Evolutionary conservation across 1,139 yeast species (phyloP).

Genomic region (Insectozyma bohioensis): DNA sequence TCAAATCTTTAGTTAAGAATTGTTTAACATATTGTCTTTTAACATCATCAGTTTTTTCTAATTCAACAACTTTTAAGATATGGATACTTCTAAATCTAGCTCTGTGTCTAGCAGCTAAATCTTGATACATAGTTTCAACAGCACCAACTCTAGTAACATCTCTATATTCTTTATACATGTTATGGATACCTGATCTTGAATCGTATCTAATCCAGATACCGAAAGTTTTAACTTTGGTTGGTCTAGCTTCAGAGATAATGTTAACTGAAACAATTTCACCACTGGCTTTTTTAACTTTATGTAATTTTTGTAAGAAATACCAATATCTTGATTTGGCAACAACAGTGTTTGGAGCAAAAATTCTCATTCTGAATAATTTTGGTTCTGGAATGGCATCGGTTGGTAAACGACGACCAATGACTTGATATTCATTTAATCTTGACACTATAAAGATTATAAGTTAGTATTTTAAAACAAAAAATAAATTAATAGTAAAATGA

Average conservation of each 20-base stretch:
- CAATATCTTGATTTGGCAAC: slow-evolving; percentile 99
- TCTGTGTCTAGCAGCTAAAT: slow-evolving; percentile 99
- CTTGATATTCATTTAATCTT: slow-evolving; percentile 99
- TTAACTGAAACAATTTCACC: slow-evolving; percentile 98
- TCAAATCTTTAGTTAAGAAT: slow-evolving; percentile 92
- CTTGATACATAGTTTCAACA: slow-evolving; percentile 98
- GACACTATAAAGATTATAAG: slow-evolving; percentile 43
- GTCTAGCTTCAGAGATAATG: slow-evolving; percentile 90
- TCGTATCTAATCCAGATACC: slow-evolving; percentile 99
- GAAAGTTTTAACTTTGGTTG: slow-evolving; percentile 99
- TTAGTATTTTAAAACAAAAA: slow-evolving; percentile 13
- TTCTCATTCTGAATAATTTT: slow-evolving; percentile 99
- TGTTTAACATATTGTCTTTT: slow-evolving; percentile 99
- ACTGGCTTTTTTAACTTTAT: slow-evolving; percentile 99
- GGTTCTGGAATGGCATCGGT: slow-evolving; percentile 99
- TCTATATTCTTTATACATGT: slow-evolving; percentile 99
- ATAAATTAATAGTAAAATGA: too few species aligned
- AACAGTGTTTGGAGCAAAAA: slow-evolving; percentile 98
- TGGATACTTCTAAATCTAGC: slow-evolving; percentile 99
- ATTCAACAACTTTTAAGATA: slow-evolving; percentile 98
- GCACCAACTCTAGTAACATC: slow-evolving; percentile 99
- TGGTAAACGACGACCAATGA: slow-evolving; percentile 99
- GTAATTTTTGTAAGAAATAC: slow-evolving; percentile 99
- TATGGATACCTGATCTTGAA: slow-evolving; percentile 99
- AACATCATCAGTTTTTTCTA: slow-evolving; percentile 96